Percentiles rank a stretch among this genome's conserved stretches.
phyloP scores from a whole-genome alignment of 2,329 filamentous ascomycete genomes.

The Lomentospora prolificans region DNA sequence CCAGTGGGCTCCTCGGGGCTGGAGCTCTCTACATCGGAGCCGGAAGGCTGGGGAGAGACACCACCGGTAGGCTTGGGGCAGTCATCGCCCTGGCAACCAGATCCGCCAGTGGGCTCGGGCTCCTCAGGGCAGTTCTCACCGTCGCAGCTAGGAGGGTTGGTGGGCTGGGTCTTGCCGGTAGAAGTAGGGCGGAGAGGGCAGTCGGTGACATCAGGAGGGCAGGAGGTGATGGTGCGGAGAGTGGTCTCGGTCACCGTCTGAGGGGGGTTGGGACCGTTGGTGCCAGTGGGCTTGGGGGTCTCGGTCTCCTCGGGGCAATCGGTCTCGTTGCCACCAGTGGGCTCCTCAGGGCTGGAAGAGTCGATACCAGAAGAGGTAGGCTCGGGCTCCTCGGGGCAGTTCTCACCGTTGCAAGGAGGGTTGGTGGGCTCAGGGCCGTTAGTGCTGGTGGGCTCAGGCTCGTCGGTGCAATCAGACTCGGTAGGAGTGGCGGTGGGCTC shows the following conservation, averaged over 20 bases:
- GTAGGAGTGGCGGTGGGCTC: background rate
- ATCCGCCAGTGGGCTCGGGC: background rate
- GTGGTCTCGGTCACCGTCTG: background rate
- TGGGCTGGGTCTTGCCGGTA: background rate
- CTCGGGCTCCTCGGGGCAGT: background rate
- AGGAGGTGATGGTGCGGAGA: constrained; percentile 1
- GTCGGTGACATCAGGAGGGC: constrained; percentile 4
- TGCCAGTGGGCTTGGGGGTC: background rate
- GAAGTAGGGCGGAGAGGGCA: constrained; percentile 1
- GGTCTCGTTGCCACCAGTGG: background rate
- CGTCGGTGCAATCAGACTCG: background rate
- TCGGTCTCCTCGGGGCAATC: background rate
- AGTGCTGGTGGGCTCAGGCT: background rate
- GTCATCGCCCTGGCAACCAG: background rate
- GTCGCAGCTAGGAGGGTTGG: background rate
- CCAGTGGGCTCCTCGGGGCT: background rate
- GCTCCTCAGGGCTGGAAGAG: constrained; percentile 2
- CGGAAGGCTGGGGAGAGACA: background rate
- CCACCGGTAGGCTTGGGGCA: background rate
- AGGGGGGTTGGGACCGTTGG: background rate
- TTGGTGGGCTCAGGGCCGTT: background rate
- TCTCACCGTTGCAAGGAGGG: background rate
- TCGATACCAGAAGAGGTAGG: background rate
- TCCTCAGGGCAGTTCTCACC: background rate
- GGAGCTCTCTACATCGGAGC: too few species aligned